These are phyloP conservation scores for Colletotrichum shisoi DNA, from an alignment of 2,329 filamentous ascomycete species.

Conservation along the genomic window DNA sequence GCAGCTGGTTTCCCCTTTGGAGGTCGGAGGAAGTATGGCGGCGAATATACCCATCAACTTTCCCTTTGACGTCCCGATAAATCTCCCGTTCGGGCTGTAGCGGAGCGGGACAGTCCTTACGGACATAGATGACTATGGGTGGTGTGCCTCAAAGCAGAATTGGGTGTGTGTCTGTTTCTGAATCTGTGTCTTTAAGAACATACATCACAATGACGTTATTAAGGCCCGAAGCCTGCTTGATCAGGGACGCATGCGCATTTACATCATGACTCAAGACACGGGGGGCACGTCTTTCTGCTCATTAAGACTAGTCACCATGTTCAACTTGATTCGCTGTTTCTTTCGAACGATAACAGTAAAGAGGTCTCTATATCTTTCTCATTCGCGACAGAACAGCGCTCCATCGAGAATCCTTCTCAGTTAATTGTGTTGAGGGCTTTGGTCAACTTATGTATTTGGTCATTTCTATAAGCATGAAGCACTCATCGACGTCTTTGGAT, in stretches of 20 bases:
- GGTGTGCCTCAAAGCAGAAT: not conserved
- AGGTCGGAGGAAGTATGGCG: conserved; percentile 18
- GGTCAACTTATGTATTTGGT: too few relatives aligned
- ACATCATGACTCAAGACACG: not conserved
- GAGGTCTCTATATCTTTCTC: too few relatives aligned
- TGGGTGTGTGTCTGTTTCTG: not conserved
- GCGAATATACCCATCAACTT: conserved; percentile 26
- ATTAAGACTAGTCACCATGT: not conserved
- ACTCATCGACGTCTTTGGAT: too few relatives aligned
- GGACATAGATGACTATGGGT: not conserved
- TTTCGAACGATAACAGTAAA: too few relatives aligned
- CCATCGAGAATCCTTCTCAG: too few relatives aligned
- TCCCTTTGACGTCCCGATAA: conserved; percentile 22
- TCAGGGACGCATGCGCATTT: not conserved
- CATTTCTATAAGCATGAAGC: too few relatives aligned
- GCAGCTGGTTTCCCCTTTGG: conserved; percentile 17
- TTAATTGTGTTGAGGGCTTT: too few relatives aligned
- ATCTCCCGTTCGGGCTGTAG: conserved; percentile 31
- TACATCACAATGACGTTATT: not conserved
- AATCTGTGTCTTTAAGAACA: not conserved
- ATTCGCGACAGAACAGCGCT: too few relatives aligned
- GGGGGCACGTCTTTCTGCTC: too few relatives aligned
- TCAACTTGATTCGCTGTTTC: not conserved
- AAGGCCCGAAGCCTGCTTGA: not conserved
- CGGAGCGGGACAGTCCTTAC: too few relatives aligned